phyloP scores from a whole-genome alignment of 306 rosid species.

The Sphenostylis stenocarpa region DNA sequence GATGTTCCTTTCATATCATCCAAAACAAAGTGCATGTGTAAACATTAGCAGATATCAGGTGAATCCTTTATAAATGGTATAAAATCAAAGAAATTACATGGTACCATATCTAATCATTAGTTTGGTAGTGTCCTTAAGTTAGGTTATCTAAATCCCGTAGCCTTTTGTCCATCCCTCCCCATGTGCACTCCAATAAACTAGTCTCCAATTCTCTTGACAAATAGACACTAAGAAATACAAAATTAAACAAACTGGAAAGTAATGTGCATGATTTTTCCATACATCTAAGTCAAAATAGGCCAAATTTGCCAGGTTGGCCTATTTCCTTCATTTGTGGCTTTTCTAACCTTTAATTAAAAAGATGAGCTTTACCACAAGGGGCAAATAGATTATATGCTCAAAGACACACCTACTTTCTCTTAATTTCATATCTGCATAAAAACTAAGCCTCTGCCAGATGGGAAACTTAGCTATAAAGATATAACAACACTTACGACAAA shows the following conservation, averaged over 20 bases:
- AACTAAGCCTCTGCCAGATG: slow-evolving; percentile 41
- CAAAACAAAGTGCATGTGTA: slow-evolving; percentile 23
- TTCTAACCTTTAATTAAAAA: slow-evolving; percentile 5
- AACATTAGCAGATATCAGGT: slow-evolving; percentile 27
- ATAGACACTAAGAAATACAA: neutral
- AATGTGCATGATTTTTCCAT: slow-evolving; percentile 24
- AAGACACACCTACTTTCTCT: slow-evolving; percentile 21
- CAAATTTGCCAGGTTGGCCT: slow-evolving; percentile 45
- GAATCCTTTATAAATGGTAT: slow-evolving; percentile 35
- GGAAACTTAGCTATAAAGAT: slow-evolving; percentile 28
- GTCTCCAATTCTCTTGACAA: slow-evolving; percentile 23
- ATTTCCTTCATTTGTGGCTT: slow-evolving; percentile 38
- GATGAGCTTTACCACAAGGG: neutral
- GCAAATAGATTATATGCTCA: neutral
- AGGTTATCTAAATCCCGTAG: slow-evolving; percentile 24
- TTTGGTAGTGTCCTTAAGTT: slow-evolving; percentile 63
- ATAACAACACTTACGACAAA: slow-evolving; percentile 32
- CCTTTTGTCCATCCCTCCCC: slow-evolving; percentile 48
- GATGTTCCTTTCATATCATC: slow-evolving; percentile 40
- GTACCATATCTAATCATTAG: slow-evolving; percentile 65
- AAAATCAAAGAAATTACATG: slow-evolving; percentile 43
- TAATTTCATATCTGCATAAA: slow-evolving; percentile 19
- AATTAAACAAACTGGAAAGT: neutral
- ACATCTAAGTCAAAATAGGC: slow-evolving; percentile 17
- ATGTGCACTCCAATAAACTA: slow-evolving; percentile 57